Evolutionary conservation across 129 eudicot species (phyloP).

Genomic region (Lonicera japonica): DNA sequence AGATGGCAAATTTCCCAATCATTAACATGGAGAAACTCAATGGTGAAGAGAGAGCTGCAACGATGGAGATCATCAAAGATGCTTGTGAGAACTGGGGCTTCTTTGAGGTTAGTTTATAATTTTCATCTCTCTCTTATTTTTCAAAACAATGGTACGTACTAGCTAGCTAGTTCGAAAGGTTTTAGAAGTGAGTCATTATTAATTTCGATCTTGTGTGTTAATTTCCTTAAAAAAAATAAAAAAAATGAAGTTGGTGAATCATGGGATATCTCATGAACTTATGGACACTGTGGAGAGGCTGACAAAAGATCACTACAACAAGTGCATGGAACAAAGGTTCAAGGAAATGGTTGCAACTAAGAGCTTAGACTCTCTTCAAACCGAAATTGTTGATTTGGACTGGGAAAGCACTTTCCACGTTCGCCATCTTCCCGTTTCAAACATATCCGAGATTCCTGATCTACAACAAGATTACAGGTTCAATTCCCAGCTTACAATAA

Average conservation of each 20-base stretch:
- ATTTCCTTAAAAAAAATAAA: too few relatives aligned
- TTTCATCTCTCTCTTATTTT: background rate
- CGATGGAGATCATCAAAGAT: constrained; percentile 68
- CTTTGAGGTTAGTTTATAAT: constrained; percentile 55
- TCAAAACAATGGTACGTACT: too few relatives aligned
- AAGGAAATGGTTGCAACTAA: constrained; percentile 74
- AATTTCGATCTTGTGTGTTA: too few relatives aligned
- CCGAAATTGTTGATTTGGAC: constrained; percentile 63
- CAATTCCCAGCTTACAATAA: too few relatives aligned
- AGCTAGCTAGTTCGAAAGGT: too few relatives aligned
- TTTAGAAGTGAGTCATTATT: background rate
- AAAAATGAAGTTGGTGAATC: constrained; percentile 56
- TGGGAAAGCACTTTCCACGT: constrained; percentile 96
- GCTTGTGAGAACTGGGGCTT: constrained; percentile 99
- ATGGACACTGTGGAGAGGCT: constrained; percentile 93
- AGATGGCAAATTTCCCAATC: constrained; percentile 66
- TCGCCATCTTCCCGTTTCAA: constrained; percentile 80
- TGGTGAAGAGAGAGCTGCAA: constrained; percentile 73
- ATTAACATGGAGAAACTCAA: constrained; percentile 77
- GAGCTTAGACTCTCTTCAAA: constrained; percentile 63
- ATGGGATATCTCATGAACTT: constrained; percentile 66
- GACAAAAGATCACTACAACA: constrained; percentile 82
- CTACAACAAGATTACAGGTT: constrained; percentile 83
- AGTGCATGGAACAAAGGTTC: constrained; percentile 82
- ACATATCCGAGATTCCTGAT: constrained; percentile 81